Base-by-base conservation (phyloP, 2,329 filamentous ascomycete genomes). In the Colletotrichum sp. region DNA sequence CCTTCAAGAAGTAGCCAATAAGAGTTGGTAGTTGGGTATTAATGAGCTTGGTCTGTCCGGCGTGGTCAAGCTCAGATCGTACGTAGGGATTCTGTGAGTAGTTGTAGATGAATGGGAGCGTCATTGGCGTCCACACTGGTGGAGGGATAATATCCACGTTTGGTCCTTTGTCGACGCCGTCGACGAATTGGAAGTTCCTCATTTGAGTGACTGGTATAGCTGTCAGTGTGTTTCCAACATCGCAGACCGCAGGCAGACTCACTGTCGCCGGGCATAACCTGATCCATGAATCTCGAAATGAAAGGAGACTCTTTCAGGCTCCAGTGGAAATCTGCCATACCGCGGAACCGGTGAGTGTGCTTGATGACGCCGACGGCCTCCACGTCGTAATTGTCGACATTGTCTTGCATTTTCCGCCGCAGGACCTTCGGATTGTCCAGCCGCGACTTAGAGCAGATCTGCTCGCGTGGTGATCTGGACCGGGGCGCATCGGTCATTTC, bases 61-160 rank as follows among this genome's bases (percentile, higher is more conserved):
- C 86, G 55, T 88, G 89, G 70, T 92, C 90, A 60, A 89, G 83
- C 6, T 92, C 92, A 70, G 92, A 87, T 67, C 90, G 92, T 30
- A 96, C 93, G 70, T 93, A 93, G 0, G 94, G 92, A 77, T 98
- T 98, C 85, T 98, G 96, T 49, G 94, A 93, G 85, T 98, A 98
- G 78, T 93, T 93, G 84, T 93, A 95, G 80, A 91, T 93, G 85
- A 96, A 96, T 4, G 95, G 95, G 39, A 96, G 87, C 16, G 91
- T 90, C 82, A 93, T 92, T 72, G 94, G 92, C 3, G 94, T 93
- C 83, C 96, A 95, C n/a, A 92, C 90, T 0, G 95, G 95, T 0
- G 95, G 95, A 15, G 95, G 95, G 52, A 96, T 90, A 60, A 98
- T 90, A 79, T 96, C 94, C 39, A 93, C 90, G 66, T 93, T 89